phyloP scores from a whole-genome alignment of 441 rosid species.

The Erodium texanum region DNA sequence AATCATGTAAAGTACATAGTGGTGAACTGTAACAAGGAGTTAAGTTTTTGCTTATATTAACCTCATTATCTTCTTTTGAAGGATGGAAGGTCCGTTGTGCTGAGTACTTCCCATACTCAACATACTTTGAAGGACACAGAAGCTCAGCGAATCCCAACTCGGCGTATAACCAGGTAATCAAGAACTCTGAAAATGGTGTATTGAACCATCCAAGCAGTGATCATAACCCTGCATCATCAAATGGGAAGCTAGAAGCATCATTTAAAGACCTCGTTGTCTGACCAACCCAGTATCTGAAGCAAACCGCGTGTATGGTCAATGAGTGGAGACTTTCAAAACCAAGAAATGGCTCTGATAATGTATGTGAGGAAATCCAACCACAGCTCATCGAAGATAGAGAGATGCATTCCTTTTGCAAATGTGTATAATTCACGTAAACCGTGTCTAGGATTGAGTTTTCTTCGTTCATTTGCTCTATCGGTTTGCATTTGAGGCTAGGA shows the following conservation, averaged over 20 bases:
- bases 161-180: slow-evolving; percentile 32
- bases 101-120: slow-evolving; percentile 60
- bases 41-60: no score
- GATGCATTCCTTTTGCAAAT: slow-evolving; percentile 23
- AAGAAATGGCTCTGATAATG: no score
- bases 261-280: slow-evolving; percentile 61
- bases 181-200: slow-evolving; percentile 51
- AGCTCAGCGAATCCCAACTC: slow-evolving; percentile 55
- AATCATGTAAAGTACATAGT: no score
- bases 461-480: slow-evolving; percentile 21
- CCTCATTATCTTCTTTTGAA: slow-evolving; percentile 23
- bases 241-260: slow-evolving; percentile 60
- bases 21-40: no score
- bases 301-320: neutral
- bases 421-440: slow-evolving; percentile 39
- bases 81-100: slow-evolving; percentile 88
- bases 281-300: neutral
- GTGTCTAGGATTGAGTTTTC: slow-evolving; percentile 20
- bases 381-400: no score
- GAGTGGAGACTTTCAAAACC: neutral
- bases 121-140: slow-evolving; percentile 63
- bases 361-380: no score
- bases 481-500: slow-evolving; percentile 16
- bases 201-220: slow-evolving; percentile 34
- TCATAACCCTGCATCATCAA: slow-evolving; percentile 29